phyloP scores from a whole-genome alignment of 1,284 basidiomycete species.

The Gymnopus androsaceus region DNA sequence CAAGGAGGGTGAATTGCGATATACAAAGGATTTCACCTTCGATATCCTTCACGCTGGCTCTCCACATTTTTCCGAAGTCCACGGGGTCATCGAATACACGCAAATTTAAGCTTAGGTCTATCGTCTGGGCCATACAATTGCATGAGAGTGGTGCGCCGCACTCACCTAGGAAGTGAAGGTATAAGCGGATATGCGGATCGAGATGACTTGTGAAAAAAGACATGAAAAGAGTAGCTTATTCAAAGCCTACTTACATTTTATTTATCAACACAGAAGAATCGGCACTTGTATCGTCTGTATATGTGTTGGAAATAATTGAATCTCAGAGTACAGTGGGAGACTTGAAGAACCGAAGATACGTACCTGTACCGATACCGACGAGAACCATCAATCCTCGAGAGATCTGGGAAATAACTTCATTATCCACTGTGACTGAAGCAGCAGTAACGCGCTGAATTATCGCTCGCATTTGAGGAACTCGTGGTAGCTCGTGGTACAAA shows the following conservation, averaged over 20 bases:
- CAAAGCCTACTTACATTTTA: conserved; percentile 62
- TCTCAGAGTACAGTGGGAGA: conserved; percentile 14
- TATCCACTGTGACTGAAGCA: conserved; percentile 76
- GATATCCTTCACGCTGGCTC: conserved; percentile 79
- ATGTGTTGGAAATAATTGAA: conserved; percentile 21
- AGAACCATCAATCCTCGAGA: conserved; percentile 84
- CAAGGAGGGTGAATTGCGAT: conserved; percentile 89
- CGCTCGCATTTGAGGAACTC: conserved; percentile 64
- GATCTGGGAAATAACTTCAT: conserved; percentile 75
- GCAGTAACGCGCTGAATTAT: conserved; percentile 76
- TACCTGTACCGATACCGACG: conserved; percentile 83
- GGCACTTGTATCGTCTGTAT: conserved; percentile 72
- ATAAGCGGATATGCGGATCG: no score
- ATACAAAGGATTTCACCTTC: conserved; percentile 87
- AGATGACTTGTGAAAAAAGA: no score
- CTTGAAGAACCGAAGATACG: conserved; percentile 23
- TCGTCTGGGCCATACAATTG: neutral
- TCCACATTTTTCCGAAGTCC: conserved; percentile 72
- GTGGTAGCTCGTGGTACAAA: no score
- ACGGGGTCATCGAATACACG: conserved; percentile 70
- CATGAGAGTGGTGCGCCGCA: neutral
- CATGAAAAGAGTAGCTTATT: no score
- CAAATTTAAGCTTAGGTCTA: conserved; percentile 33
- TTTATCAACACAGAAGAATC: conserved; percentile 75
- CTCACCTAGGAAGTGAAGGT: no score